Conservation (phyloP, 805 yeast species). For the Candida germanica region DNA sequence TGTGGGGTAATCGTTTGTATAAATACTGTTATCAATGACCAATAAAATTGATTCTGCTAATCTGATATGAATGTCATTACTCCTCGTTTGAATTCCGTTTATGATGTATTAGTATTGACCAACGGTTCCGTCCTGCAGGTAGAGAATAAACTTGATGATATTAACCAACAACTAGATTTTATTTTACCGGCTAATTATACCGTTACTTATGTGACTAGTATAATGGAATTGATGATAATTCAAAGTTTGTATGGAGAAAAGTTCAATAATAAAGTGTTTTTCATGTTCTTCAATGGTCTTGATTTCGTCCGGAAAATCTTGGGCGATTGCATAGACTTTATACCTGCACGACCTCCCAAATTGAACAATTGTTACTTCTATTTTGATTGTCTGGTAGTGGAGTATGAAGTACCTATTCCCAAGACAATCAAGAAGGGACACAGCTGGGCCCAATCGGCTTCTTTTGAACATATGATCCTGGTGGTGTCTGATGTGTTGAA, state of each 20-base stretch:
- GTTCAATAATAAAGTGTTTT: constrained; percentile 29
- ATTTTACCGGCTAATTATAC: constrained; percentile 10
- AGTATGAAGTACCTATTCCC: neutral
- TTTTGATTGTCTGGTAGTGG: constrained; percentile 22
- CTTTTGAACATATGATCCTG: constrained; percentile 25
- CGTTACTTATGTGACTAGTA: constrained; percentile 10
- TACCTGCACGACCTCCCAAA: constrained; percentile 9
- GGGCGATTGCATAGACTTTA: constrained; percentile 29
- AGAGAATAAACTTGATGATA: constrained; percentile 21
- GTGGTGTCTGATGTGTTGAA: constrained; percentile 35
- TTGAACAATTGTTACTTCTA: constrained; percentile 22
- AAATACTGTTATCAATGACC: constrained; percentile 16
- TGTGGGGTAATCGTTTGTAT: constrained; percentile 2
- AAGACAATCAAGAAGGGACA: neutral
- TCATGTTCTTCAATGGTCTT: constrained; percentile 38
- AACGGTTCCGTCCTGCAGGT: constrained; percentile 33
- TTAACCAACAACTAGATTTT: constrained; percentile 18
- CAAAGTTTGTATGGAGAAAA: constrained; percentile 18
- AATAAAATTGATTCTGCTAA: constrained; percentile 9
- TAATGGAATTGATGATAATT: constrained; percentile 15
- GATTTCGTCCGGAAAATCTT: constrained; percentile 29
- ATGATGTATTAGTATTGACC: constrained; percentile 33
- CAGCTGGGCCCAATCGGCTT: neutral
- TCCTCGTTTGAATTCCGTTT: constrained; percentile 29
- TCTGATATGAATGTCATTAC: constrained; percentile 14